phyloP scores from a whole-genome alignment of 2,329 filamentous ascomycete species.

The Colletotrichum sp. region DNA sequence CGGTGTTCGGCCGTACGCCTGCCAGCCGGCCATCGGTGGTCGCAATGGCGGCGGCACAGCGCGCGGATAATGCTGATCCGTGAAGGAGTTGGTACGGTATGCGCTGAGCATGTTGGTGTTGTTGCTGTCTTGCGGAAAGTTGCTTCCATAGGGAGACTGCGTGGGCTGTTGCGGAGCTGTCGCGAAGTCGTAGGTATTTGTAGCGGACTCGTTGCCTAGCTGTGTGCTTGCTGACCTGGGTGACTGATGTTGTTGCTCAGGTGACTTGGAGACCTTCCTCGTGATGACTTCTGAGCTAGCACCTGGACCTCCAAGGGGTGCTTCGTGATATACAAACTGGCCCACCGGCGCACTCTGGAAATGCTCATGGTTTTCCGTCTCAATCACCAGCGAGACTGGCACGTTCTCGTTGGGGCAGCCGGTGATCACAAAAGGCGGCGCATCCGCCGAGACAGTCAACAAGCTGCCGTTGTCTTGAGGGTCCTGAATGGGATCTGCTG shows the following conservation, averaged over 20 bases:
- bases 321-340: slow-evolving; percentile 51
- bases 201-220: slow-evolving; percentile 44
- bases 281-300: slow-evolving; percentile 45
- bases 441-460: slow-evolving; percentile 76
- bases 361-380: slow-evolving; percentile 57
- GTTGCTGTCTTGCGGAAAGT: slow-evolving; percentile 44
- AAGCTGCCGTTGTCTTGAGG: slow-evolving; percentile 63
- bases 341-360: slow-evolving; percentile 53
- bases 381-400: slow-evolving; percentile 59
- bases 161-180: slow-evolving; percentile 47
- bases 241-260: slow-evolving; percentile 49
- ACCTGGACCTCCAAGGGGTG: slow-evolving; percentile 30
- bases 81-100: slow-evolving; percentile 58
- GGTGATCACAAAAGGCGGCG: slow-evolving; percentile 65
- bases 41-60: slow-evolving; percentile 37
- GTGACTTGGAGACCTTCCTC: slow-evolving; percentile 46
- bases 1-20: slow-evolving; percentile 39
- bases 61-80: slow-evolving; percentile 49
- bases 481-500: slow-evolving; percentile 68
- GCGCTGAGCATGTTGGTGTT: slow-evolving; percentile 61
- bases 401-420: slow-evolving; percentile 54
- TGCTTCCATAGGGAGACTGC: slow-evolving; percentile 35
- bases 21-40: slow-evolving; percentile 45
- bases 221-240: slow-evolving; percentile 30
- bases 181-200: slow-evolving; percentile 62